Evolutionary conservation across 176 grass and related monocot genomes (phyloP), one percentile per base, ranked within the genome.

Genomic region (Areca catechu): DNA sequence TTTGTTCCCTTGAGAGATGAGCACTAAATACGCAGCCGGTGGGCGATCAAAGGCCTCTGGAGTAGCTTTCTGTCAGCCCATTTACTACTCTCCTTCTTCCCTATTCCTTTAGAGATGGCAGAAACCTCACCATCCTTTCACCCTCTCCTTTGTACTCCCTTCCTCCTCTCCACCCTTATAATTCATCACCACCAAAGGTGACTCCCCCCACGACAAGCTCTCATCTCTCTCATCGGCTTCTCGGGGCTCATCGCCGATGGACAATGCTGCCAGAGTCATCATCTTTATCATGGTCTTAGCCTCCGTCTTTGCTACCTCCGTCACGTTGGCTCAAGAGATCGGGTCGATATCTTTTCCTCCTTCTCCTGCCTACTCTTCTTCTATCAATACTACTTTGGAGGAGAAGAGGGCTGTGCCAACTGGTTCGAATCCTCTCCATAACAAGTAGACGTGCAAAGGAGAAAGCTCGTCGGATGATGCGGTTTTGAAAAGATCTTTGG

Each of bases 401-500:
- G 50, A 66, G 18, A 66, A 66, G 63, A 54, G 63, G 27, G 28
- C 52, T 22, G 50, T 66, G 16, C 63, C 63, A 14, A 66, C 63
- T 21, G 63, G 63, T 51, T 54, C 63, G 19, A 66, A 66, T 19
- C 63, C 24, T 5, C 63, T 66, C 50, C 63, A 66, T 19, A 66
- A 66, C 63, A 66, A 49, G 63, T 66, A 66, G 63, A 43, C 12
- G 7, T 43, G 34, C 34, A 1, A 43, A 2, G 34, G 34, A 2
- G 9, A 43, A 43, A 14, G 34, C 10, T 43, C 34, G 5, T 43
- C 34, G 9, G 34, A 43, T 12, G 34, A 43, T 43, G 34, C 10
- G 34, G 34, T 12, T 43, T 10, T 2, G 34, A 12, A 12, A 43
- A 43, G 10, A 43, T 43, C 10, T 43, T 43, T 43, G 34, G 34